A percentile compares a stretch with the other conserved stretches of the same genome.
Evolutionary conservation across 306 rosid genomes (phyloP).

Genomic region (Vicia sativa): DNA sequence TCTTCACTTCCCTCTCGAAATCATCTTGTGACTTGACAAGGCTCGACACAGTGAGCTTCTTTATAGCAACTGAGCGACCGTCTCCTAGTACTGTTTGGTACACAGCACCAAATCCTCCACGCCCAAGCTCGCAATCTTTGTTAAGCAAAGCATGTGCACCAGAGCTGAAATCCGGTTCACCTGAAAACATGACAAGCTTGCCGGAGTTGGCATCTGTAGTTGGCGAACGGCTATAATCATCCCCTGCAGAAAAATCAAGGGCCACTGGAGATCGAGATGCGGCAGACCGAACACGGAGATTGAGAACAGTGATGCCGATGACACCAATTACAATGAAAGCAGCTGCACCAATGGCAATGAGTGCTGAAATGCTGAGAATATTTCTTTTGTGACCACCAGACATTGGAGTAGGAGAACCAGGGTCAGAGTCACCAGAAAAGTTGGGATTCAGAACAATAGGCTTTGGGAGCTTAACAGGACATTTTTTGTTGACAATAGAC

Average conservation of each 20-base stretch:
- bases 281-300: constrained; percentile 78
- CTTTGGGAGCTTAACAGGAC: constrained; percentile 88
- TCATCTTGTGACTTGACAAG: constrained; percentile 97
- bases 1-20: constrained; percentile 94
- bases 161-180: constrained; percentile 92
- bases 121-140: constrained; percentile 99
- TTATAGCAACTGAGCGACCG: constrained; percentile 92
- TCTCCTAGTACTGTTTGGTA: constrained; percentile 85
- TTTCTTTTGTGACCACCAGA: constrained; percentile 75
- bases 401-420: constrained; percentile 56
- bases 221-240: constrained; percentile 87
- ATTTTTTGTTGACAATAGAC: constrained; percentile 76
- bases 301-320: constrained; percentile 87
- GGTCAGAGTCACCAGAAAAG: constrained; percentile 61
- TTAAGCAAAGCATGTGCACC: constrained; percentile 97
- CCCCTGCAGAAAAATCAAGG: constrained; percentile 78
- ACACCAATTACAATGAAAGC: constrained; percentile 92
- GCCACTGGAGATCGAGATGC: constrained; percentile 58
- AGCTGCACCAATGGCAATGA: constrained; percentile 98
- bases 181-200: constrained; percentile 98
- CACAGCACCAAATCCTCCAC: constrained; percentile 97
- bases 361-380: constrained; percentile 96
- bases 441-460: constrained; percentile 97
- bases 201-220: constrained; percentile 95
- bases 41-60: constrained; percentile 98